Conservation (phyloP, 805 yeast genomes). For the Cyberlindnera japonica region DNA sequence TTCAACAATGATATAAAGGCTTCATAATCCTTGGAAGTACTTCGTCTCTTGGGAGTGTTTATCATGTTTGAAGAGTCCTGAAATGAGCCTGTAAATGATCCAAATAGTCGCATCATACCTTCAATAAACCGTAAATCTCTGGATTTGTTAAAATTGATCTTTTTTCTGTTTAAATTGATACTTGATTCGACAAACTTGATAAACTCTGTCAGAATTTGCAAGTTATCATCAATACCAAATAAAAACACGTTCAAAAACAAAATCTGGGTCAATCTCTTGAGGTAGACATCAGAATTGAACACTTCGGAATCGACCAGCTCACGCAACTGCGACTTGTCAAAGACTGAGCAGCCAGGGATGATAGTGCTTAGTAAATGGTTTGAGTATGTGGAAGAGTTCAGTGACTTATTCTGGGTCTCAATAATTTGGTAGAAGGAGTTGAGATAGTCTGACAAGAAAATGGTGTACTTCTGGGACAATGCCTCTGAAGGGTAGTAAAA, state of each 20-base stretch:
- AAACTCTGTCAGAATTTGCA: constrained; percentile 13
- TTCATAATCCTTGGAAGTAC: constrained; percentile 7
- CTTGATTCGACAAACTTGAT: constrained; percentile 20
- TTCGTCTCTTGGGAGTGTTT: constrained; percentile 3
- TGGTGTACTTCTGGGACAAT: constrained; percentile 3
- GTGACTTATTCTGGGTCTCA: constrained; percentile 19
- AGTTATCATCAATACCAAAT: constrained; percentile 17
- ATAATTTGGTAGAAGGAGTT: constrained; percentile 26
- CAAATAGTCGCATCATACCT: constrained; percentile 11
- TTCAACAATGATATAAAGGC: constrained; percentile 2
- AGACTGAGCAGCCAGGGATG: constrained; percentile 14
- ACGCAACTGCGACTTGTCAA: constrained; percentile 22
- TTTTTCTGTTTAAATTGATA: constrained; percentile 26
- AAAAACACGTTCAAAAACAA: constrained; percentile 20
- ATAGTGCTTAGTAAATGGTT: constrained; percentile 13
- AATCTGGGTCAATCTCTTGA: constrained; percentile 20
- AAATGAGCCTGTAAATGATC: constrained; percentile 6
- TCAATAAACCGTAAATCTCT: constrained; percentile 21
- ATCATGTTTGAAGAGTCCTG: constrained; percentile 1
- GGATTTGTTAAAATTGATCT: constrained; percentile 24
- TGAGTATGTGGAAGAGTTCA: constrained; percentile 25
- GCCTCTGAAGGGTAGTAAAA: constrained; percentile 17
- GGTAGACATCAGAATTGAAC: constrained; percentile 24
- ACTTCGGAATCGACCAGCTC: constrained; percentile 21
- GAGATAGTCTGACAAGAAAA: constrained; percentile 21